Conservation (phyloP, 495 filamentous ascomycete species). For the Tuber magnatum region DNA sequence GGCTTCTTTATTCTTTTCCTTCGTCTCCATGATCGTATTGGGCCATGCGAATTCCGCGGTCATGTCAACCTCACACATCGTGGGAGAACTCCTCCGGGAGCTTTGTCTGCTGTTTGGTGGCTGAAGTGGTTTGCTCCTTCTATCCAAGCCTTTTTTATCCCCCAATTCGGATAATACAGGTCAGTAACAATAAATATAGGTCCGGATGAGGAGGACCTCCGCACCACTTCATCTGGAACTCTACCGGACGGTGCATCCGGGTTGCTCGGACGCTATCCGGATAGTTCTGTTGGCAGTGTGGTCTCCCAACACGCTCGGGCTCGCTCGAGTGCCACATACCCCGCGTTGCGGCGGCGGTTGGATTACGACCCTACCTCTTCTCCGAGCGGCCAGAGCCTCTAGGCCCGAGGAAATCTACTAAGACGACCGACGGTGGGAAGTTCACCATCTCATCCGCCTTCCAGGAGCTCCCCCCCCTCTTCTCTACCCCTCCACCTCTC, state of each 20-base stretch:
- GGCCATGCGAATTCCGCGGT: neutral
- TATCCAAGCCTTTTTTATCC: neutral
- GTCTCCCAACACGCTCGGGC: neutral
- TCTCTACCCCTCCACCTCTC: too few species aligned
- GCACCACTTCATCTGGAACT: neutral
- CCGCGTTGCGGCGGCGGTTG: neutral
- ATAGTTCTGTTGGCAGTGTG: neutral
- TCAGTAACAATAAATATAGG: neutral
- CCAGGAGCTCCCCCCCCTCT: too few species aligned
- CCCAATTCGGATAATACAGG: neutral
- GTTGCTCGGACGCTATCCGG: neutral
- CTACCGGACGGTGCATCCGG: neutral
- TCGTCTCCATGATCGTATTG: neutral
- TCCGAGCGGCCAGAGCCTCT: neutral
- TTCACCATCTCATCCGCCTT: neutral
- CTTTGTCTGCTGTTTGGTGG: neutral
- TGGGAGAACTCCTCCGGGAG: neutral
- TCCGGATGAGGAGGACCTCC: neutral
- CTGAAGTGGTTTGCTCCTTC: neutral
- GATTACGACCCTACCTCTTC: neutral
- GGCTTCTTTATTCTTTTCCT: neutral
- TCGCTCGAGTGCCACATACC: neutral
- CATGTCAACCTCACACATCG: neutral
- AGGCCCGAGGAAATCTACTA: neutral
- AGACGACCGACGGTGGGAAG: neutral